A percentile compares a stretch with the other conserved stretches of the same genome.
Evolutionary conservation across 2,329 filamentous ascomycete genomes (phyloP).

Genomic region (Fusarium brachygibbosum): DNA sequence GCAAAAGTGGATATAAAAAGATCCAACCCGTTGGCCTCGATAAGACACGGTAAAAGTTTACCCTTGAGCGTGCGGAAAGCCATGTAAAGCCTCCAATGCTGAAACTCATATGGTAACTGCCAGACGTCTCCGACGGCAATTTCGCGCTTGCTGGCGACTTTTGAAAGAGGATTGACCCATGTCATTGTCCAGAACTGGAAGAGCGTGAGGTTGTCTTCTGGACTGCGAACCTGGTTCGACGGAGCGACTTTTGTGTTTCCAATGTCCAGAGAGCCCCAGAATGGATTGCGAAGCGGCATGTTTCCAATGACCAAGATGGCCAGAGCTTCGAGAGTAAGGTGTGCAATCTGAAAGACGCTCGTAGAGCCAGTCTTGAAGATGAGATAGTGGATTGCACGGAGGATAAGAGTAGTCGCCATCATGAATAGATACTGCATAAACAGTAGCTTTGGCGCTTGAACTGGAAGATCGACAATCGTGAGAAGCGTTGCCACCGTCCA

Average conservation of each 20-base stretch:
- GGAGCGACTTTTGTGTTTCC: conserved; percentile 49
- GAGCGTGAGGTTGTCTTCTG: conserved; percentile 83
- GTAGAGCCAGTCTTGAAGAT: conserved; percentile 34
- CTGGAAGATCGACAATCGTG: conserved; percentile 56
- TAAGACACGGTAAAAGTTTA: conserved; percentile 76
- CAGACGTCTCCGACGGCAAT: conserved; percentile 86
- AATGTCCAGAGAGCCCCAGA: conserved; percentile 53
- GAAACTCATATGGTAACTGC: conserved; percentile 83
- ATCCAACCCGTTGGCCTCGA: conserved; percentile 84
- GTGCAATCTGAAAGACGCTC: conserved; percentile 44
- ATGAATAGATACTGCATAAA: conserved; percentile 57
- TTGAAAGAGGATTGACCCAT: conserved; percentile 84
- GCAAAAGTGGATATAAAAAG: conserved; percentile 76
- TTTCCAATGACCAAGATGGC: conserved; percentile 52
- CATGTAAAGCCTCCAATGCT: conserved; percentile 80
- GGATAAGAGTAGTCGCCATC: conserved; percentile 50
- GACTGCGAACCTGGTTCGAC: conserved; percentile 66
- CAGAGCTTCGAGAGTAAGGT: conserved; percentile 43
- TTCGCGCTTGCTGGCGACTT: conserved; percentile 72
- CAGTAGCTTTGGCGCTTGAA: conserved; percentile 58
- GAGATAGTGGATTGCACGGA: conserved; percentile 52
- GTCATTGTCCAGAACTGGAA: conserved; percentile 89
- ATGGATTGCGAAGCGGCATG: conserved; percentile 56
- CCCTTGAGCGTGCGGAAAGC: conserved; percentile 80
- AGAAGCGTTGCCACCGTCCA: conserved; percentile 58